A percentile compares a stretch with the other conserved stretches of the same genome.
phyloP scores from a whole-genome alignment of 805 yeast species.

The Tetrapisispora fleetii region DNA sequence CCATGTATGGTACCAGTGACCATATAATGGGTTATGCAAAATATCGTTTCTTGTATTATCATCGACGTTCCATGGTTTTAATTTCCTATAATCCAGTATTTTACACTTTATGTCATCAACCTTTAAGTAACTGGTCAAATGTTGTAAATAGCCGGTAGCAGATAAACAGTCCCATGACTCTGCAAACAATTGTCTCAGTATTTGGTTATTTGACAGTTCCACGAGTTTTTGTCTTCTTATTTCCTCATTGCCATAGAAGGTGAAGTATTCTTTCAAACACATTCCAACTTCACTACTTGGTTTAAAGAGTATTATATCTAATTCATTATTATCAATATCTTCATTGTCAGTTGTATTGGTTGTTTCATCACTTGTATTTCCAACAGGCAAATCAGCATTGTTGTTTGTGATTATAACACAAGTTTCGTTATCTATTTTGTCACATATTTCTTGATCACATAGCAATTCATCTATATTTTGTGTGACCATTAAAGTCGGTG shows the following conservation, averaged over 20 bases:
- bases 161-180: conserved; percentile 27
- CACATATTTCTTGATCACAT: conserved; percentile 15
- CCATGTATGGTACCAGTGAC: conserved; percentile 5
- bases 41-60: neutral
- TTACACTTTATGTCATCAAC: conserved; percentile 6
- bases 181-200: conserved; percentile 21
- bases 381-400: neutral
- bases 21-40: conserved; percentile 3
- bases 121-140: conserved; percentile 1
- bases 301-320: conserved; percentile 17
- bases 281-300: conserved; percentile 25
- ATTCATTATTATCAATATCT: conserved; percentile 2
- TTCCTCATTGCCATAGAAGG: conserved; percentile 21
- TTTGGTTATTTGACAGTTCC: conserved; percentile 15
- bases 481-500: conserved; percentile 23
- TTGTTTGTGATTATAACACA: conserved; percentile 26
- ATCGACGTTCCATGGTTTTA: conserved; percentile 20
- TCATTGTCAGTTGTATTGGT: neutral
- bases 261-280: conserved; percentile 27
- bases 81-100: conserved; percentile 16
- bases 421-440: conserved; percentile 29
- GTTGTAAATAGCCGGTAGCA: conserved; percentile 13
- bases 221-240: conserved; percentile 7
- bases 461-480: conserved; percentile 26
- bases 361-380: neutral